phyloP scores from a whole-genome alignment of 1,139 yeast genomes.

The Yamadazyma diddensiae region DNA sequence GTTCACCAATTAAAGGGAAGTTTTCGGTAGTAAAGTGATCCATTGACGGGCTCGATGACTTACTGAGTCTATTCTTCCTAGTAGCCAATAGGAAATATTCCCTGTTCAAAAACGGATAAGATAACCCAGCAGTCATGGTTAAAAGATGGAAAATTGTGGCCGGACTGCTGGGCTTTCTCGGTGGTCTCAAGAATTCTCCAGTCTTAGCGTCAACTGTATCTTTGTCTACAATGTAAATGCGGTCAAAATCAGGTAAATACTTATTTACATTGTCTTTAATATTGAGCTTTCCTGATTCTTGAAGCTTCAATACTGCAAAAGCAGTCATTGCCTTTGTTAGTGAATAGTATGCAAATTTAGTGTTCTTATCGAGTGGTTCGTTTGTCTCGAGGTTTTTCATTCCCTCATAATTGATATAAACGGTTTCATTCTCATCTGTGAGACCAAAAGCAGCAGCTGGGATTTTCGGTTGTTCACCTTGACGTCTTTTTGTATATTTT shows the following conservation, averaged over 20 bases:
- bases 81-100: slow-evolving; percentile 11
- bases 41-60: slow-evolving; percentile 19
- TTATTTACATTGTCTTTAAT: slow-evolving; percentile 41
- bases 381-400: slow-evolving; percentile 20
- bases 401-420: slow-evolving; percentile 27
- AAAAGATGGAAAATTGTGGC: slow-evolving; percentile 49
- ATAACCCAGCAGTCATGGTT: slow-evolving; percentile 51
- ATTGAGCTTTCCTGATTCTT: slow-evolving; percentile 41
- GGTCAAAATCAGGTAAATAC: slow-evolving; percentile 40
- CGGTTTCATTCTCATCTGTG: slow-evolving; percentile 21
- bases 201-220: slow-evolving; percentile 30
- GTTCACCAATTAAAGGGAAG: slow-evolving; percentile 48
- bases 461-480: slow-evolving; percentile 15
- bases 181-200: slow-evolving; percentile 31
- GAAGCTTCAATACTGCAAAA: slow-evolving; percentile 43
- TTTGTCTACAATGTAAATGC: slow-evolving; percentile 38
- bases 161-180: slow-evolving; percentile 30
- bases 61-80: slow-evolving; percentile 8
- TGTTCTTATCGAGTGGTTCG: slow-evolving; percentile 21
- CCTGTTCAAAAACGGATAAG: slow-evolving; percentile 39
- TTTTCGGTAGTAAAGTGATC: slow-evolving; percentile 26
- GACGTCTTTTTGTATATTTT: slow-evolving; percentile 14
- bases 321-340: slow-evolving; percentile 50
- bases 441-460: slow-evolving; percentile 30
- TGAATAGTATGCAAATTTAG: slow-evolving; percentile 38